These are phyloP conservation scores for Phialocephala sp. DNA, from an alignment of 2,329 filamentous ascomycete genomes.

Conservation along the genomic window DNA sequence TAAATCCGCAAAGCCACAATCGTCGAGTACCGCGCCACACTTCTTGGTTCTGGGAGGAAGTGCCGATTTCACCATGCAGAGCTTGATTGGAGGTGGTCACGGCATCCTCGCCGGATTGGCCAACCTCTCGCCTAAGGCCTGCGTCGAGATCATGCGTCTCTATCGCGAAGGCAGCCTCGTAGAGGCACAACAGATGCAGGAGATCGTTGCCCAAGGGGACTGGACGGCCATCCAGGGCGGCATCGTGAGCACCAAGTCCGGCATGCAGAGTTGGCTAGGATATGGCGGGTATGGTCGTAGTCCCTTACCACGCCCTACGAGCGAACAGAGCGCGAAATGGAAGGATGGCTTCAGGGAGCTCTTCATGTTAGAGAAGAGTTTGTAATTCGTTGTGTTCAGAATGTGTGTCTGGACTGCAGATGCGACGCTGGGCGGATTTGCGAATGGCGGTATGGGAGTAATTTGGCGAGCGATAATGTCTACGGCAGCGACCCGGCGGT, in stretches of 20 bases:
- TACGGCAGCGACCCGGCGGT: neutral
- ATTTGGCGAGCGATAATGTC: constrained; percentile 5
- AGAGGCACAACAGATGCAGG: constrained; percentile 68
- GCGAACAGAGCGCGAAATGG: constrained; percentile 56
- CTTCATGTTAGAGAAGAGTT: constrained; percentile 54
- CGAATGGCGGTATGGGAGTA: neutral
- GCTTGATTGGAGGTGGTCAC: constrained; percentile 70
- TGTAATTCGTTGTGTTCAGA: constrained; percentile 24
- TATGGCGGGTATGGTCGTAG: constrained; percentile 63
- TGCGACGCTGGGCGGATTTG: neutral
- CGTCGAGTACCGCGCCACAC: constrained; percentile 38
- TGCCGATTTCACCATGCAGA: constrained; percentile 76
- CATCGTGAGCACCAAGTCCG: constrained; percentile 72
- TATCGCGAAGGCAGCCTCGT: constrained; percentile 63
- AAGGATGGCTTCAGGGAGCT: constrained; percentile 62
- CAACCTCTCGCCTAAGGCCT: constrained; percentile 71
- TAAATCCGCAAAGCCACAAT: constrained; percentile 56
- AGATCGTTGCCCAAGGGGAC: constrained; percentile 68
- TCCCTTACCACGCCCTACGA: constrained; percentile 57
- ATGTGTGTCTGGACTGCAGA: neutral
- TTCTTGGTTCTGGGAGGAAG: constrained; percentile 77
- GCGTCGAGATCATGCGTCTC: constrained; percentile 64
- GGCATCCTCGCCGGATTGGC: constrained; percentile 75
- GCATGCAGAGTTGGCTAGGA: constrained; percentile 63
- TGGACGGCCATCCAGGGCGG: constrained; percentile 74